phyloP scores from a whole-genome alignment of 2,329 filamentous ascomycete genomes.

The Neonectria hederae region DNA sequence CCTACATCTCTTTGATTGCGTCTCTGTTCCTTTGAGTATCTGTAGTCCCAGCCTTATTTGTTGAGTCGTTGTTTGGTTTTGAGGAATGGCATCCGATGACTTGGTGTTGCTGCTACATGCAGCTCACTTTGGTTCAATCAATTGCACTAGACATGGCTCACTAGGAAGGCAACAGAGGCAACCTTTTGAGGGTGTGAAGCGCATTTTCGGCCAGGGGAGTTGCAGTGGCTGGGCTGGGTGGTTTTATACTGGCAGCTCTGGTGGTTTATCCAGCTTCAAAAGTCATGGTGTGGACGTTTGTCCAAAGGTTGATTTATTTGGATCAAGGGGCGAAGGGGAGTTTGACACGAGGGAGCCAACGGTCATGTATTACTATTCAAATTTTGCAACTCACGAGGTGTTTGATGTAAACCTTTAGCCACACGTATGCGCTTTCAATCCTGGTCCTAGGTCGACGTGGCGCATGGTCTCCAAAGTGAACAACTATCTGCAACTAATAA shows the following conservation, averaged over 20 bases:
- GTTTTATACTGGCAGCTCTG: slow-evolving; percentile 6
- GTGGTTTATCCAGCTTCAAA: slow-evolving; percentile 12
- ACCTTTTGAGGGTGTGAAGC: neutral
- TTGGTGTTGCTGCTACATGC: slow-evolving; percentile 6
- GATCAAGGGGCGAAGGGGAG: slow-evolving; percentile 37
- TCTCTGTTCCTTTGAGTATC: slow-evolving; percentile 29
- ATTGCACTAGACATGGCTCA: neutral
- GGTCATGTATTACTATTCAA: slow-evolving; percentile 31
- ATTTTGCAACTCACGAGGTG: slow-evolving; percentile 10
- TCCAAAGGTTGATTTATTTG: slow-evolving; percentile 26
- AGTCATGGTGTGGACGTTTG: slow-evolving; percentile 19
- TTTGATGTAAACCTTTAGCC: neutral
- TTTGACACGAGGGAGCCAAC: slow-evolving; percentile 33
- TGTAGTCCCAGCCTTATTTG: slow-evolving; percentile 33
- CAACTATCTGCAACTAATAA: neutral
- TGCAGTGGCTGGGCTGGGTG: slow-evolving; percentile 10
- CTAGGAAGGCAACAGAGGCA: neutral
- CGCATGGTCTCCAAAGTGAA: neutral
- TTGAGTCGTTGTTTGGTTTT: slow-evolving; percentile 10
- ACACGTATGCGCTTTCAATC: neutral
- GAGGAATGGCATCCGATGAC: neutral
- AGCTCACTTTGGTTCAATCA: neutral
- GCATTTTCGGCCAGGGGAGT: slow-evolving; percentile 4
- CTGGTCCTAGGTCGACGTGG: neutral
- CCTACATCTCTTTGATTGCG: slow-evolving; percentile 30